Base-by-base conservation (phyloP, 345 rosid genomes). In the Brassica rapa region DNA sequence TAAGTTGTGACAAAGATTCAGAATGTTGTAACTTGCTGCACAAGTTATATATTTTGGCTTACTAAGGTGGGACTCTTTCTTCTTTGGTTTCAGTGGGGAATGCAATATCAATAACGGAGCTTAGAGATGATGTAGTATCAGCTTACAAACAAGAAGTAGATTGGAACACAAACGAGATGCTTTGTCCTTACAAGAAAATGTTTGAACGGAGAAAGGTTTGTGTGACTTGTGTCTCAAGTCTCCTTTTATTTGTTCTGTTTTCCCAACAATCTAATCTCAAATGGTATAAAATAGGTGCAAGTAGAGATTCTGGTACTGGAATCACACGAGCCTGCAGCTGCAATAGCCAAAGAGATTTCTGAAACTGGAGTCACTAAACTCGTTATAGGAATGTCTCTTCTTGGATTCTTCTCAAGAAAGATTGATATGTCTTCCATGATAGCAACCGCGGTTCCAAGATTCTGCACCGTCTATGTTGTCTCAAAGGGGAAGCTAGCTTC, bases 331-430 rank as follows among this genome's bases (percentile, higher is more conserved):
- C 88, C 91, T 39, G 90, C 83, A 33, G 83, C 81, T 11, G 91
- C 95, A 0, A 81, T 92, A 65, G 97, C 92, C 0, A 87, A 94
- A 77, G 95, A 86, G 86, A 84, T 94, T 25, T 32, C 86, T 29
- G 78, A 77, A 79, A 75, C 72, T 8, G 75, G 59, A 11, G 85
- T 90, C 27, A 77, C 68, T 4, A 92, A 89, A 86, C 95, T 94
- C n/a, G 94, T 94, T 21, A 85, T 92, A 16, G 98, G 98, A 83
- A 89, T 90, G 84, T 80, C 93, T 39, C 81, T 95, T 71, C 75
- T 69, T 4, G 82, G 89, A 72, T 82, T 89, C 71, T 89, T 92
- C 73, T 53, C 87, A 14, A 72, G 84, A 77, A 88, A 86, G 76
- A 66, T 85, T 69, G 80, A 80, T 66, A 73, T 92, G 67, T 85